Percentiles rank a stretch among this genome's conserved stretches.
These are phyloP conservation scores for Stentor roeselii DNA, from an alignment of 73 alveolate genomes.

Conservation along the genomic window DNA sequence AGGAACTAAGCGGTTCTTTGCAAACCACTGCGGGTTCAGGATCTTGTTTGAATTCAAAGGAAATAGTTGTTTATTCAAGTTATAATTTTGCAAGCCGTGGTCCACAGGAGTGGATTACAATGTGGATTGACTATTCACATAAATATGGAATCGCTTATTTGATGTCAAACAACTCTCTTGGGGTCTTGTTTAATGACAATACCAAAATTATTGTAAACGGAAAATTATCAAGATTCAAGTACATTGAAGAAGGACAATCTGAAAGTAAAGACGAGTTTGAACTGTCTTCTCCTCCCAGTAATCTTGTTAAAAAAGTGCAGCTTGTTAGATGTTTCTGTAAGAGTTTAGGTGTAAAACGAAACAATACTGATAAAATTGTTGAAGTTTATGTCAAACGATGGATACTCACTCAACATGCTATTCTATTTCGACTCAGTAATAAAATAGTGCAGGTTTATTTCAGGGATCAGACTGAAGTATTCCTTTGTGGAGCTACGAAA, in stretches of 20 bases:
- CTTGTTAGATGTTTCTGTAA: slow-evolving; percentile 37
- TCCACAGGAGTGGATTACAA: slow-evolving; percentile 39
- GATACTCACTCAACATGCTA: slow-evolving; percentile 96
- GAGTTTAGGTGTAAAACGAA: slow-evolving; percentile 35
- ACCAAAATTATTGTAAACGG: slow-evolving; percentile 43
- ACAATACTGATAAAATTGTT: slow-evolving; percentile 11
- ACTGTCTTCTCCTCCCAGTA: slow-evolving; percentile 36
- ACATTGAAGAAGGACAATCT: slow-evolving; percentile 47
- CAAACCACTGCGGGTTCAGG: neutral
- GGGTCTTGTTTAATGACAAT: slow-evolving; percentile 44
- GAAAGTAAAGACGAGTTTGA: slow-evolving; percentile 56
- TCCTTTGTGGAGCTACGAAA: slow-evolving; percentile 83
- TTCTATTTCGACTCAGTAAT: slow-evolving; percentile 91
- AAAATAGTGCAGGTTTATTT: slow-evolving; percentile 93
- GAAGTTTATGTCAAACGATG: slow-evolving; percentile 86
- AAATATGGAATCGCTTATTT: slow-evolving; percentile 52
- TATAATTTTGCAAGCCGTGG: neutral
- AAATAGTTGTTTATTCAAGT: neutral
- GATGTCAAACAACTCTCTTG: slow-evolving; percentile 32
- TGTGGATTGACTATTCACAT: slow-evolving; percentile 59
- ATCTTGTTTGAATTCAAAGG: neutral
- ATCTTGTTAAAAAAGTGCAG: slow-evolving; percentile 41
- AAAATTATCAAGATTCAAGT: slow-evolving; percentile 15
- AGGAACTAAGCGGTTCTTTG: neutral
- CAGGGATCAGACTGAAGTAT: slow-evolving; percentile 92